Conservation (phyloP, 2,329 filamentous ascomycete genomes). For the Rutstroemia sp. region DNA sequence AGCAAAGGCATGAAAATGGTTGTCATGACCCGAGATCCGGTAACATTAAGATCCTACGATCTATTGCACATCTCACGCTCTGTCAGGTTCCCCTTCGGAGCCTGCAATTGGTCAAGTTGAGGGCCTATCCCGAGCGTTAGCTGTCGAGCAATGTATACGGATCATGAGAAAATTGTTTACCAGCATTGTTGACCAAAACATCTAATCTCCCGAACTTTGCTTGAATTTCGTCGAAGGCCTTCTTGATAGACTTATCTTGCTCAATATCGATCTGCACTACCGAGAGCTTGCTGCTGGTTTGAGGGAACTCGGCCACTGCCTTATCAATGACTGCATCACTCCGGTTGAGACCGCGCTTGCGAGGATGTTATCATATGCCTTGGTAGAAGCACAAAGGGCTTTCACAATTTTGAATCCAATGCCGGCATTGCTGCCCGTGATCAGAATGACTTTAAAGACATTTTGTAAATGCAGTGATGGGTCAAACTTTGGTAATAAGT, state of each 20-base stretch:
- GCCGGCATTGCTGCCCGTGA: conserved; percentile 36
- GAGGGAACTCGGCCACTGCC: conserved; percentile 30
- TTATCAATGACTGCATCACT: conserved; percentile 34
- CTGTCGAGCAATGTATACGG: not conserved
- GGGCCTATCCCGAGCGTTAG: conserved; percentile 12
- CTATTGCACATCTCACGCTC: conserved; percentile 35
- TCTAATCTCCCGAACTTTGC: conserved; percentile 28
- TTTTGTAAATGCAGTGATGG: not conserved
- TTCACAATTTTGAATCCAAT: conserved; percentile 33
- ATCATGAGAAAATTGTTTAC: conserved; percentile 11
- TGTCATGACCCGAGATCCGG: conserved; percentile 35
- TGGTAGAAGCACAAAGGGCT: conserved; percentile 8
- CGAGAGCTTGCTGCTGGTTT: conserved; percentile 20
- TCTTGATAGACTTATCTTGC: conserved; percentile 29
- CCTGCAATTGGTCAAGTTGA: conserved; percentile 28
- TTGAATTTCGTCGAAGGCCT: conserved; percentile 26
- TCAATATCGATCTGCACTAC: conserved; percentile 27
- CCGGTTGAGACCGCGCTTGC: conserved; percentile 33
- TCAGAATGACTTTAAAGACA: conserved; percentile 18
- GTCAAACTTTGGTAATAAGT: not conserved
- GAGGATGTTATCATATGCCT: conserved; percentile 33
- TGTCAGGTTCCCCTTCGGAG: conserved; percentile 20
- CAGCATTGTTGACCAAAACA: conserved; percentile 32
- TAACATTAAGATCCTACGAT: conserved; percentile 37
- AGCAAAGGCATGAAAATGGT: conserved; percentile 34